Conservation (phyloP, 2,329 filamentous ascomycete species). For the Dothidotthia symphoricarpi region DNA sequence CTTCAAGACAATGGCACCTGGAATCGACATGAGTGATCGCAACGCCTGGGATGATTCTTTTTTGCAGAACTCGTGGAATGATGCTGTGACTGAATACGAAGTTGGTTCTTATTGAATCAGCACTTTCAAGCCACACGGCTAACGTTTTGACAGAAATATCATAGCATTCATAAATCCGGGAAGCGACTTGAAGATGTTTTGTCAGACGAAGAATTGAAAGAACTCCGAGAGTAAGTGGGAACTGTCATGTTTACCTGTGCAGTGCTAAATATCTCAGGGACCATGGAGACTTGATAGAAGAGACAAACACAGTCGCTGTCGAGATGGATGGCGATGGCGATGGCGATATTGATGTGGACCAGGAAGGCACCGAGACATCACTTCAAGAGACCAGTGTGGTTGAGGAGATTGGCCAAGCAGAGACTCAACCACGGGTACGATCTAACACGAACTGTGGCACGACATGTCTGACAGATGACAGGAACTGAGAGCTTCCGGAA, state of each 20-base stretch:
- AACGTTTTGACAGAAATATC: slow-evolving; percentile 35
- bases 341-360: slow-evolving; percentile 14
- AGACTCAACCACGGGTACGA: slow-evolving; percentile 27
- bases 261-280: slow-evolving; percentile 28
- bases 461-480: slow-evolving; percentile 24
- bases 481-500: slow-evolving; percentile 28
- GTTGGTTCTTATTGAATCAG: slow-evolving; percentile 15
- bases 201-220: slow-evolving; percentile 31
- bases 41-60: slow-evolving; percentile 43
- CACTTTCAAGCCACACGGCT: slow-evolving; percentile 7
- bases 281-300: slow-evolving; percentile 31
- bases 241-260: background rate
- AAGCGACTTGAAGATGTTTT: slow-evolving; percentile 39
- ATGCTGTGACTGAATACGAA: slow-evolving; percentile 39
- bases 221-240: slow-evolving; percentile 27
- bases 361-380: slow-evolving; percentile 22
- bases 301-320: slow-evolving; percentile 18
- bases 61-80: slow-evolving; percentile 37
- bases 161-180: slow-evolving; percentile 39
- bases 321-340: slow-evolving; percentile 15
- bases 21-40: slow-evolving; percentile 30
- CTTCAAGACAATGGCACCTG: slow-evolving; percentile 18
- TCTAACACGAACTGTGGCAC: slow-evolving; percentile 13
- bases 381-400: slow-evolving; percentile 17
- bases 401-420: slow-evolving; percentile 8